Evolutionary conservation across 106 monocot species (phyloP), one percentile per base, ranked within the genome.

Genomic region (Phalaenopsis aphrodite): DNA sequence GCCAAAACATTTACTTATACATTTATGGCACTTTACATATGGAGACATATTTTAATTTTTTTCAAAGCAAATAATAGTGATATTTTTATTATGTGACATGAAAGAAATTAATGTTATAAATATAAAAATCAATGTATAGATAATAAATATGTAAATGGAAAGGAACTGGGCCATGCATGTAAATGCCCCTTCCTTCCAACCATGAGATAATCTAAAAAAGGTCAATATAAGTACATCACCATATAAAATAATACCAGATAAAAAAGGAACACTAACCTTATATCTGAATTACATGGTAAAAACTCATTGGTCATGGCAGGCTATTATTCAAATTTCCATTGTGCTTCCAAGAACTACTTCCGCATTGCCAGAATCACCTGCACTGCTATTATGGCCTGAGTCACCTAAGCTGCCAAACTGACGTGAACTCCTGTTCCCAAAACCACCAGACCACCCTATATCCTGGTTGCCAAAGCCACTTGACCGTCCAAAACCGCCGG

Each of bases 351-450:
- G 11, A 43, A 17, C 73, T 18, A 15, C 73, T 5, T 18, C 43
- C 5, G 42, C 19, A 74, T 19, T 41, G 16, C 14, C 42, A 43
- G 11, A 74, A 41, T 30, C 30, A 52, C 12, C 10, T 10, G 52
- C 12, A 52, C 52, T 52, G 10, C 12, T 14, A 30, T 30, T 30
- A 52, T 10, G 12, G 52, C 12, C 52, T 0, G 52, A 52, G 52
- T 52, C 52, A 75, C 7, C 80, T 46, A 79, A 81, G 30, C 75
- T 83, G 19, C 78, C 85, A 80, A 77, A 89, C 12, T 79, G 17
- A 43, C 86, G 76, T 18, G 86, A 82, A 46, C 83, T 64, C 12
- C 43, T 57, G 12, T 66, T 75, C 15, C 83, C 83, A 82, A 81
- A 88, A 21, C 84, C 84, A 82, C 82, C 61, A 47, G 73, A 81